Percentiles rank a stretch among this genome's conserved stretches.
Evolutionary conservation across 1,139 yeast species (phyloP).

Genomic region (Scheffersomyces quercinus): DNA sequence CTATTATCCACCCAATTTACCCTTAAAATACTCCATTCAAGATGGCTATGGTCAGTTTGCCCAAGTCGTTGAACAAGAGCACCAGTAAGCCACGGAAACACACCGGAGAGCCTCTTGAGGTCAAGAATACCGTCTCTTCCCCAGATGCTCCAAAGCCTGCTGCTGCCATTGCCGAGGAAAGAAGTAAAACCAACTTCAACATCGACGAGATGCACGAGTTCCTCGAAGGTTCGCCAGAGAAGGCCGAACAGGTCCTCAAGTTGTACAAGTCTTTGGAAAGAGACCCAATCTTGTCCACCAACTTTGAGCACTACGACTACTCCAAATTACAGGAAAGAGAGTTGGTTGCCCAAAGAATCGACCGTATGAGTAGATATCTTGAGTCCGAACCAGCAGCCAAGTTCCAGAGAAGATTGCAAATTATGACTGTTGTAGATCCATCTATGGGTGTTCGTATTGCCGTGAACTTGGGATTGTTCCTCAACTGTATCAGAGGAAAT

Average conservation of each 20-base stretch:
- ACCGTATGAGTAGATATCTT: slow-evolving; percentile 43
- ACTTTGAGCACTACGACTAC: slow-evolving; percentile 53
- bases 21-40: not conserved
- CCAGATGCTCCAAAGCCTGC: slow-evolving; percentile 20
- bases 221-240: slow-evolving; percentile 54
- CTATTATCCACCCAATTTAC: no score
- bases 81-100: no score
- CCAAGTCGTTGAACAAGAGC: not conserved
- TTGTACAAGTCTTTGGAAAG: slow-evolving; percentile 50
- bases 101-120: not conserved
- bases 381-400: slow-evolving; percentile 46
- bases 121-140: slow-evolving; percentile 3
- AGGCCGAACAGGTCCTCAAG: slow-evolving; percentile 44
- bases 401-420: slow-evolving; percentile 34
- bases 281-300: slow-evolving; percentile 53
- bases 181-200: slow-evolving; percentile 46
- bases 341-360: slow-evolving; percentile 47
- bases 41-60: not conserved
- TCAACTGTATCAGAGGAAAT: slow-evolving; percentile 69
- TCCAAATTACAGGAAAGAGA: slow-evolving; percentile 52
- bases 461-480: slow-evolving; percentile 70
- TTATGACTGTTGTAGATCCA: slow-evolving; percentile 63
- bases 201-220: slow-evolving; percentile 36
- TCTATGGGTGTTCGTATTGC: slow-evolving; percentile 54
- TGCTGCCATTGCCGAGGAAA: slow-evolving; percentile 44